A percentile compares a stretch with the other conserved stretches of the same genome.
Evolutionary conservation across 306 rosid species (phyloP).

Genomic region (Citrullus colocynthis): DNA sequence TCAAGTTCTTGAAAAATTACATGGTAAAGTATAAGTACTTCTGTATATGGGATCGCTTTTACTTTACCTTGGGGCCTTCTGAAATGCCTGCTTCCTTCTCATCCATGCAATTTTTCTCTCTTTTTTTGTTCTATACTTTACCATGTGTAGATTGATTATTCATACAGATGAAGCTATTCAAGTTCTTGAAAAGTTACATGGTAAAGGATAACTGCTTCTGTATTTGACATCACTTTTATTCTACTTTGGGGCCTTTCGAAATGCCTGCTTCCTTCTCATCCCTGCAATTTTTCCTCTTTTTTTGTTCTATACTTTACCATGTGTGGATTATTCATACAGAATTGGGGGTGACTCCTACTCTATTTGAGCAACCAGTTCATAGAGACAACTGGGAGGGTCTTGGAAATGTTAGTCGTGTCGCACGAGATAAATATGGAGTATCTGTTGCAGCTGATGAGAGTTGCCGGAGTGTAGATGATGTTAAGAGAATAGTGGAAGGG

Average conservation of each 20-base stretch:
- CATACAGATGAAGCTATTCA: conserved; percentile 83
- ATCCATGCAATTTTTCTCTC: neutral
- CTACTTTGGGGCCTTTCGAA: neutral
- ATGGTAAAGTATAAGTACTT: conserved; percentile 32
- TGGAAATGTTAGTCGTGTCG: conserved; percentile 44
- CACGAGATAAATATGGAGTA: conserved; percentile 61
- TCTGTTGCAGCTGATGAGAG: conserved; percentile 97
- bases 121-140: neutral
- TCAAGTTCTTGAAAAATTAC: conserved; percentile 71
- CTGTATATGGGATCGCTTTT: neutral
- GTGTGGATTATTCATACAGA: conserved; percentile 31
- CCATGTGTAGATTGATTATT: neutral
- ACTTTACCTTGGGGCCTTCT: neutral
- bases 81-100: neutral
- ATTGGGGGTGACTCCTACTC: conserved; percentile 66
- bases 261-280: neutral
- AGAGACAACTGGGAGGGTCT: conserved; percentile 99
- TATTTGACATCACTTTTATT: neutral
- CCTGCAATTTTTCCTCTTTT: neutral
- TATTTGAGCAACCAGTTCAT: conserved; percentile 90
- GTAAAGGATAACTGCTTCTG: conserved; percentile 20
- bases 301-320: neutral
- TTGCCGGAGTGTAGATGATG: conserved; percentile 55
- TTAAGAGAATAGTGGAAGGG: conserved; percentile 53
- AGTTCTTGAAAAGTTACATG: conserved; percentile 71